Evolutionary conservation across 2,329 filamentous ascomycete genomes (phyloP).

Genomic region (Cercospora sp.): DNA sequence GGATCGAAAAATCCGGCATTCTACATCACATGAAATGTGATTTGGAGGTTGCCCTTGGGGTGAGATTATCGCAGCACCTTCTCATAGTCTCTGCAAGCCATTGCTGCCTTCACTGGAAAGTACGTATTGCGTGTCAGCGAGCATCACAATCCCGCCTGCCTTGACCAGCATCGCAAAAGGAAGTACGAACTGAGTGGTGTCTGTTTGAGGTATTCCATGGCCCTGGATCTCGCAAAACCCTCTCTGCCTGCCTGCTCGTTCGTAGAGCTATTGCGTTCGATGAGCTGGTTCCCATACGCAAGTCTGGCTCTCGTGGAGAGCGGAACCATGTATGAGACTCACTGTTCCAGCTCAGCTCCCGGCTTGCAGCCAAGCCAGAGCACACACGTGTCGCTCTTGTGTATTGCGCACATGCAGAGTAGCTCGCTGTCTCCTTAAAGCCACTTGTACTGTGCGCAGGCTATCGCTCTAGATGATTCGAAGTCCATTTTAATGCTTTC

Average conservation of each 20-base stretch:
- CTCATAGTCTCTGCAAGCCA: background rate
- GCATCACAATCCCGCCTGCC: background rate
- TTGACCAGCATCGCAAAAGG: background rate
- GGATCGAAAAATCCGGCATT: background rate
- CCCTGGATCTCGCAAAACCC: too few relatives aligned
- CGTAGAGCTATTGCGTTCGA: background rate
- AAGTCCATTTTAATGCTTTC: background rate
- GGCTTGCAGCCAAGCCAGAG: background rate
- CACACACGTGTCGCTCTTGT: background rate
- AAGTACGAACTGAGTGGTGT: background rate
- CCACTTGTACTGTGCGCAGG: background rate
- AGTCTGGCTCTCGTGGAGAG: background rate
- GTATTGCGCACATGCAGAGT: background rate
- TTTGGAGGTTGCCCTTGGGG: background rate
- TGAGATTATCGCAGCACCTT: background rate
- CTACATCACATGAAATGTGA: background rate
- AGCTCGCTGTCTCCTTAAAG: background rate
- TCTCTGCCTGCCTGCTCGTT: background rate
- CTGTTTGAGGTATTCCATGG: background rate
- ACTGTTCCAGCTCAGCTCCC: background rate
- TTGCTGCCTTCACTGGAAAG: background rate
- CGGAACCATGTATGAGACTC: background rate
- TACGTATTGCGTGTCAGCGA: background rate
- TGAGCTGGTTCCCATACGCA: background rate
- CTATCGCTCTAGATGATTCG: background rate